Evolutionary conservation across 2,329 filamentous ascomycete genomes (phyloP), one percentile per base, ranked within the genome.

Genomic region (Diaporthe helianthi): DNA sequence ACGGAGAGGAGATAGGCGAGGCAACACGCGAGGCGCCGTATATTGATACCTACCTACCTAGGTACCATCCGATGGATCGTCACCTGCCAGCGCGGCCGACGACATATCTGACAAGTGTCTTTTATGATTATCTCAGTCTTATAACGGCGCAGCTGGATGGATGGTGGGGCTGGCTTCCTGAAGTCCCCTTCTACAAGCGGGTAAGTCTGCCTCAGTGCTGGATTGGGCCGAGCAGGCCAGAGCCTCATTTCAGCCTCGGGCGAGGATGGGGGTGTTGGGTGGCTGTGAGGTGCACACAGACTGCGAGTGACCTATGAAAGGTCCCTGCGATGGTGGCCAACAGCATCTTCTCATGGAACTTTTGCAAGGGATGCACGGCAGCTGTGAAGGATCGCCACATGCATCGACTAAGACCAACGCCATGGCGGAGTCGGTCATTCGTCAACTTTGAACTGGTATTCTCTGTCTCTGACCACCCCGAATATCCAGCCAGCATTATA

Each of bases 321-420:
- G 44, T 17, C n/a, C n/a, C 19, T 24, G 17, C 47, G 33, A n/a
- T 26, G 5, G 38, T 36, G n/a, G 13, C 26, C 38, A 66, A 38
- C 38, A 10, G 1, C 29, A 19, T 66, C 15, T 19, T 7, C 38
- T 19, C 38, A 26, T 55, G n/a, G 7, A 15, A 47, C 17, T 22
- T 47, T 17, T 9, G 24, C 31, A 13, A 4, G 8, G 31, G 38
- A 33, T n/a, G 51, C 38, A 66, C 41, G 17, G 52, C n/a, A 36
- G 7, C 47, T n/a, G 41, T 38, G 26, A 29, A 66, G 64, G 64
- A 66, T 66, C 64, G 51, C 15, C 44, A n/a, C n/a, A n/a, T n/a
- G n/a, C 29, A 22, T 63, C 3, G 51, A 15, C 51, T 66, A 47
- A 66, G 64, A 66, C 64, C 13, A 47, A 55, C 51, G n/a, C 46